Conservation (phyloP, 1,284 basidiomycete genomes). For the Sutorius eximius region DNA sequence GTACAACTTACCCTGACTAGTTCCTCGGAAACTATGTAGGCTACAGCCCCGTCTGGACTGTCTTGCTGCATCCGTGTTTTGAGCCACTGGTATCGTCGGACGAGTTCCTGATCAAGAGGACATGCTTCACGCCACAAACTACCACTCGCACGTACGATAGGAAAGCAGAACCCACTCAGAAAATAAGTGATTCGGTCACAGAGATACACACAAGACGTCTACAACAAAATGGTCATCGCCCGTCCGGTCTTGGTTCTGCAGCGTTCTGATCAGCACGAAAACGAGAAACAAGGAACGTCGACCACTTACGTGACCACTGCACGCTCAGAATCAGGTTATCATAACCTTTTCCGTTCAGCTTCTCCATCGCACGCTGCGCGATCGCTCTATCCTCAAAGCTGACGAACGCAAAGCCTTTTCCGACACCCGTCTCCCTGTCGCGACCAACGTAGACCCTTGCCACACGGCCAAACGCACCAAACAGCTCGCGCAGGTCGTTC, state of each 20-base stretch:
- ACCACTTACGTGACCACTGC: slow-evolving; percentile 79
- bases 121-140: neutral
- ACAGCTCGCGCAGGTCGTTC: slow-evolving; percentile 91
- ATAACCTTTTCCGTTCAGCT: slow-evolving; percentile 91
- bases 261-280: neutral
- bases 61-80: slow-evolving; percentile 10
- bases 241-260: slow-evolving; percentile 44
- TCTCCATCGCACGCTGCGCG: slow-evolving; percentile 90
- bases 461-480: slow-evolving; percentile 81
- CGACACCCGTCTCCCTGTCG: slow-evolving; percentile 92
- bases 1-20: slow-evolving; percentile 45
- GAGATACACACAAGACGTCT: slow-evolving; percentile 1
- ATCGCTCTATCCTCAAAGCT: slow-evolving; percentile 84
- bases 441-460: slow-evolving; percentile 92
- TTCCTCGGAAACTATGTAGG: slow-evolving; percentile 60
- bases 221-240: slow-evolving; percentile 29
- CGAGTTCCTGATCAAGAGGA: no score
- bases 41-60: slow-evolving; percentile 1
- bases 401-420: slow-evolving; percentile 96
- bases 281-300: neutral
- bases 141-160: neutral
- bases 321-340: slow-evolving; percentile 87
- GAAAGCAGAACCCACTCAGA: neutral
- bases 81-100: no score
- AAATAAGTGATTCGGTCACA: neutral